These are phyloP conservation scores for Auricularia cornea DNA, from an alignment of 768 basidiomycete species.

Conservation along the genomic window DNA sequence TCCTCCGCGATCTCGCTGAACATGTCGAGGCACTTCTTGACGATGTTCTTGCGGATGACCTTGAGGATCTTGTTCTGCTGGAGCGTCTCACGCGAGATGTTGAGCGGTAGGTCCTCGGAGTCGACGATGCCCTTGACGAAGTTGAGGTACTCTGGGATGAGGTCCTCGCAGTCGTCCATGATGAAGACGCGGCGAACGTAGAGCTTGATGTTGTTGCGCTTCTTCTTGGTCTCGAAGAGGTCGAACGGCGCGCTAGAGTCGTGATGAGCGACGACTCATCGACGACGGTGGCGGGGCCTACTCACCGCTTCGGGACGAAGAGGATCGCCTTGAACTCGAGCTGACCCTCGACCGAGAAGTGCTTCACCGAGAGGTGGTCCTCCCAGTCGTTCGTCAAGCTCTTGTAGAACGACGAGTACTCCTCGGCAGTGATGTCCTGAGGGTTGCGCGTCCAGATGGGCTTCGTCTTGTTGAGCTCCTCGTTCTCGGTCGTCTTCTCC, in stretches of 20 bases:
- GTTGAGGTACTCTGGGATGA: conserved; percentile 99
- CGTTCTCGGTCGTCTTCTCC: conserved; percentile 77
- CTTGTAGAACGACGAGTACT: conserved; percentile 98
- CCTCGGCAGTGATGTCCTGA: conserved; percentile 83
- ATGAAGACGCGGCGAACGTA: conserved; percentile 99
- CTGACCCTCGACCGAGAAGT: conserved; percentile 99
- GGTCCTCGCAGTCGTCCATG: conserved; percentile 99
- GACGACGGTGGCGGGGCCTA: conserved; percentile 1
- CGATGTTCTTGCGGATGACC: conserved; percentile 98
- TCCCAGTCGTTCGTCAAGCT: conserved; percentile 99
- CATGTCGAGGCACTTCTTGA: conserved; percentile 95
- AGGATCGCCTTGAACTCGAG: conserved; percentile 99
- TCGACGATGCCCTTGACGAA: conserved; percentile 99
- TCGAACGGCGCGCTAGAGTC: conserved; percentile 84
- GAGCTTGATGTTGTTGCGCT: conserved; percentile 99
- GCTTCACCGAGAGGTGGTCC: conserved; percentile 98
- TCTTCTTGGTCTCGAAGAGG: conserved; percentile 99
- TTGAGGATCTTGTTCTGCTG: conserved; percentile 99
- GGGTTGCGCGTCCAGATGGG: conserved; percentile 99
- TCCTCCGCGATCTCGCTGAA: conserved; percentile 97
- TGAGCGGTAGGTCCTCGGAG: conserved; percentile 98
- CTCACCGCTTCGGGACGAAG: conserved; percentile 90
- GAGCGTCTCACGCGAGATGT: conserved; percentile 99
- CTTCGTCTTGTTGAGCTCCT: conserved; percentile 99
- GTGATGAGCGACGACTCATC: conserved; percentile 10